These are phyloP conservation scores for Cokeromyces recurvatus DNA, from an alignment of 371 early-diverging fungal genomes.

Conservation along the genomic window DNA sequence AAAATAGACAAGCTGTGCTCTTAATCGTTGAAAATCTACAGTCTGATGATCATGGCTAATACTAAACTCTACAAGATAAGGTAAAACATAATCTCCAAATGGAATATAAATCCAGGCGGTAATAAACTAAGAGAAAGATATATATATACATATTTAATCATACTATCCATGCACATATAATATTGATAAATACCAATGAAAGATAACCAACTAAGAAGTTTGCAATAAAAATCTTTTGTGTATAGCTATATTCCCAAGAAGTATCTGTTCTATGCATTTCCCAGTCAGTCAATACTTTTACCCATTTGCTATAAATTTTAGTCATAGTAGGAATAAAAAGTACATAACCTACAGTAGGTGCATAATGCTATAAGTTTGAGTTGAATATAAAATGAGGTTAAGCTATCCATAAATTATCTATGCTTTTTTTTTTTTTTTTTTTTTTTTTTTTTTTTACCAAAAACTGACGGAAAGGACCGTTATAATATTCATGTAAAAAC, in stretches of 20 bases:
- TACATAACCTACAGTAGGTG: constrained; percentile 73
- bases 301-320: constrained; percentile 60
- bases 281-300: constrained; percentile 63
- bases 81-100: constrained; percentile 50
- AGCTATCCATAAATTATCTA: neutral
- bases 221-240: constrained; percentile 82
- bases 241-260: constrained; percentile 64
- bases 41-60: constrained; percentile 42
- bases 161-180: too few relatives aligned
- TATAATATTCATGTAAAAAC: constrained; percentile 76
- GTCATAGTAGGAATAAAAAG: constrained; percentile 72
- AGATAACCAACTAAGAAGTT: constrained; percentile 79
- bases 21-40: constrained; percentile 60
- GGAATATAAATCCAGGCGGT: constrained; percentile 89
- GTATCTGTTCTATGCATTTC: constrained; percentile 82
- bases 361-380: constrained; percentile 44
- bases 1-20: constrained; percentile 70
- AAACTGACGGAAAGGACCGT: constrained; percentile 61
- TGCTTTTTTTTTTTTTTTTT: too few relatives aligned
- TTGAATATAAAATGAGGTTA: neutral
- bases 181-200: constrained; percentile 47
- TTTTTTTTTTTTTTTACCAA: constrained; percentile 21
- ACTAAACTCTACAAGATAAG: constrained; percentile 34
- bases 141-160: too few relatives aligned
- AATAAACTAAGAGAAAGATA: constrained; percentile 45